These are phyloP conservation scores for Septoria petroselini DNA, from an alignment of 2,329 filamentous ascomycete species.

Conservation along the genomic window DNA sequence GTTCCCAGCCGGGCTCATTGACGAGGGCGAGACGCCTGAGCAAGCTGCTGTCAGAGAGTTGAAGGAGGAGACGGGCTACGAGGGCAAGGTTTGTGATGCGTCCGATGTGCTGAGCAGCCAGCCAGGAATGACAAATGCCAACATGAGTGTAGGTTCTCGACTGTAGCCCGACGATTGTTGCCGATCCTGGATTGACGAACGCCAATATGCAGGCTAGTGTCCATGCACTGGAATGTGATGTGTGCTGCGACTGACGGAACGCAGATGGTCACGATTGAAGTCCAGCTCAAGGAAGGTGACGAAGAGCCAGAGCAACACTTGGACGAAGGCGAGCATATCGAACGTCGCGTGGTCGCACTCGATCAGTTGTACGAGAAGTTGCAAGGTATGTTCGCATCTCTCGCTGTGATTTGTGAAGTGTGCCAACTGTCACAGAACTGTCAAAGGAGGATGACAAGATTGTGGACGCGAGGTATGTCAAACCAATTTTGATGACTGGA, in stretches of 20 bases:
- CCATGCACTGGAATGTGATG: background rate
- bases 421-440: conserved; percentile 32
- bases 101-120: conserved; percentile 62
- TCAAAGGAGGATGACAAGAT: conserved; percentile 50
- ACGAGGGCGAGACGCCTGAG: conserved; percentile 55
- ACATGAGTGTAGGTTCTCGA: conserved; percentile 40
- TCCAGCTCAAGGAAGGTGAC: conserved; percentile 50
- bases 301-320: conserved; percentile 57
- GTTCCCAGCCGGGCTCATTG: conserved; percentile 59
- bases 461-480: conserved; percentile 48
- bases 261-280: conserved; percentile 57
- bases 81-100: conserved; percentile 49
- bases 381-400: conserved; percentile 38
- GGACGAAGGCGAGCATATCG: conserved; percentile 61
- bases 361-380: conserved; percentile 56
- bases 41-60: conserved; percentile 58
- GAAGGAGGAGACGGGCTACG: conserved; percentile 62
- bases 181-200: conserved; percentile 60
- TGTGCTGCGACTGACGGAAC: background rate
- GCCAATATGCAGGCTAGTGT: conserved; percentile 56
- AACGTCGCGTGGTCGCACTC: conserved; percentile 58
- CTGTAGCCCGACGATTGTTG: conserved; percentile 65
- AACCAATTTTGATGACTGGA: background rate
- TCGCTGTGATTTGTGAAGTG: conserved; percentile 4
- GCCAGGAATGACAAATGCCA: conserved; percentile 45